phyloP scores from a whole-genome alignment of 331 rosid species.

The Malus hybrid region DNA sequence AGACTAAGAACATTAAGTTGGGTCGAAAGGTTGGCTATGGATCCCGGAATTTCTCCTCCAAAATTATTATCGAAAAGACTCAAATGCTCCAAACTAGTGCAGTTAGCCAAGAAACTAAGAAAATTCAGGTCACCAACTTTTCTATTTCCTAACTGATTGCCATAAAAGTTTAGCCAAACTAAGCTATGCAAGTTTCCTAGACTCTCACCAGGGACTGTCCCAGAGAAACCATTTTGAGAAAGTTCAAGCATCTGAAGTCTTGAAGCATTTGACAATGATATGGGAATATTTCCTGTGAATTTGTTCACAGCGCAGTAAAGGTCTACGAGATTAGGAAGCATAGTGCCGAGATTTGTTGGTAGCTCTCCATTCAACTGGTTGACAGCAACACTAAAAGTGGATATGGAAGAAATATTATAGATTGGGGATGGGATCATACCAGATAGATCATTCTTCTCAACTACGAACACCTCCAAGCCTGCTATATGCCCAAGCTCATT shows the following conservation, averaged over 20 bases:
- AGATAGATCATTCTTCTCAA: too few relatives aligned
- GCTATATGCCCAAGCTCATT: neutral
- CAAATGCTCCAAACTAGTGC: too few relatives aligned
- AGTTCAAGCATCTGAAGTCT: too few relatives aligned
- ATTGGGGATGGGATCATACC: neutral
- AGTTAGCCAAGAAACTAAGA: too few relatives aligned
- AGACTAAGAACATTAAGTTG: too few relatives aligned
- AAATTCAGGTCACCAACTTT: too few relatives aligned
- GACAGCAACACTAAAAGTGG: neutral
- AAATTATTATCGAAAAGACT: too few relatives aligned
- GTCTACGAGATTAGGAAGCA: constrained; percentile 28
- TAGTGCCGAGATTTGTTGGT: constrained; percentile 32
- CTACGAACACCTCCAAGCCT: fast-evolving
- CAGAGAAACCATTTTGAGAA: constrained; percentile 22
- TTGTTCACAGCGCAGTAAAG: constrained; percentile 26
- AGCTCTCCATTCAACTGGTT: constrained; percentile 33
- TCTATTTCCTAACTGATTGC: too few relatives aligned
- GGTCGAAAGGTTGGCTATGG: too few relatives aligned
- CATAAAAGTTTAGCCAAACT: too few relatives aligned
- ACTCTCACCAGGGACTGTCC: constrained; percentile 18
- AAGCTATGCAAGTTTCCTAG: too few relatives aligned
- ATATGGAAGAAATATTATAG: neutral
- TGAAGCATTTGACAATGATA: constrained; percentile 40
- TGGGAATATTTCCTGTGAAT: constrained; percentile 35
- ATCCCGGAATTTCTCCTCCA: too few relatives aligned